A percentile compares a stretch with the other conserved stretches of the same genome.
Conservation (phyloP, 2,329 filamentous ascomycete species). For the Alternaria sp. region DNA sequence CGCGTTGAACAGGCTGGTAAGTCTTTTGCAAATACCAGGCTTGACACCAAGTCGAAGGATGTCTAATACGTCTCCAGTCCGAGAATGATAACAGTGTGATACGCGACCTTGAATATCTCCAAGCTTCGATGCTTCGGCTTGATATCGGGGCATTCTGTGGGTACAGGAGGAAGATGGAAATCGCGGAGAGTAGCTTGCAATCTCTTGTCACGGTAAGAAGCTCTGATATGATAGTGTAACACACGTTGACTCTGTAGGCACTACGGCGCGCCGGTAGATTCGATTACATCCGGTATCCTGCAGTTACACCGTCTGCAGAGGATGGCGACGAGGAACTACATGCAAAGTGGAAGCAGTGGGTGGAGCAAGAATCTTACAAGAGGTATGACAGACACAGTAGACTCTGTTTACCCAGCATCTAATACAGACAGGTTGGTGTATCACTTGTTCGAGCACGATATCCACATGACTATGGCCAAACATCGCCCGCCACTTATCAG, state of each 20-base stretch:
- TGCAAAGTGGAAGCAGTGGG: constrained; percentile 69
- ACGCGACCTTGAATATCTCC: constrained; percentile 58
- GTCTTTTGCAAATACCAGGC: neutral
- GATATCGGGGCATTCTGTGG: constrained; percentile 64
- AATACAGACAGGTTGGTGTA: constrained; percentile 20
- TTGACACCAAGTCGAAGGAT: neutral
- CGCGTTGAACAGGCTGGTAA: constrained; percentile 28
- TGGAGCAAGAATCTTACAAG: constrained; percentile 69
- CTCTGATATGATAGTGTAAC: neutral
- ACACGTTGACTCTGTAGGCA: constrained; percentile 39
- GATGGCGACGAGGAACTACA: constrained; percentile 57
- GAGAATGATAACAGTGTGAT: constrained; percentile 41
- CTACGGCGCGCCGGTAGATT: constrained; percentile 63
- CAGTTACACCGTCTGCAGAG: neutral
- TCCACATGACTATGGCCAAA: constrained; percentile 28
- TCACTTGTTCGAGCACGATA: constrained; percentile 30
- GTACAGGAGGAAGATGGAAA: constrained; percentile 62
- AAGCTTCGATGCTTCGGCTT: constrained; percentile 58
- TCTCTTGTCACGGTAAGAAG: constrained; percentile 51
- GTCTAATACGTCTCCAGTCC: neutral
- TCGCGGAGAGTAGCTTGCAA: constrained; percentile 62
- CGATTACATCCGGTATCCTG: constrained; percentile 50
- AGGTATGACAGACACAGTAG: neutral
- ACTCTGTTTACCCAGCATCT: neutral
- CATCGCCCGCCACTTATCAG: constrained; percentile 63